Conservation (phyloP, 139 green algal genomes). For the Tetraselmis chui region DNA sequence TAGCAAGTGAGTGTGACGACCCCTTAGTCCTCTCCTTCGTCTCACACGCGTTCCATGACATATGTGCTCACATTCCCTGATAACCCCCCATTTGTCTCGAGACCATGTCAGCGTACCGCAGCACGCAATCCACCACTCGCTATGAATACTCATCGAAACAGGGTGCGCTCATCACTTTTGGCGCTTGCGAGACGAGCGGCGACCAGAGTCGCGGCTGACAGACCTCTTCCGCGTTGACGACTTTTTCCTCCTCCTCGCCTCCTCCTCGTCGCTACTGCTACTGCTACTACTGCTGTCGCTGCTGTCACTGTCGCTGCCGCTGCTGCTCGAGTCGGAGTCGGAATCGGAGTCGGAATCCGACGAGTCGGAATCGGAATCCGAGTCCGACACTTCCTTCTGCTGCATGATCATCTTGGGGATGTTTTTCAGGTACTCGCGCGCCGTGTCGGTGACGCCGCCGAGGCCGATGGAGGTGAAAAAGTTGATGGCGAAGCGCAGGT, state of each 20-base stretch:
- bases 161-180: neutral
- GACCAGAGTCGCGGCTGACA: neutral
- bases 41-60: no score
- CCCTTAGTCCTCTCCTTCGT: no score
- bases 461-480: constrained; percentile 99
- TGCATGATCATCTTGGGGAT: constrained; percentile 25
- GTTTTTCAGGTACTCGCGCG: constrained; percentile 73
- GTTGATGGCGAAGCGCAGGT: constrained; percentile 99
- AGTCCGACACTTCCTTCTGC: constrained; percentile 23
- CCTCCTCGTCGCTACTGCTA: neutral
- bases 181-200: neutral
- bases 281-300: constrained; percentile 20
- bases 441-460: constrained; percentile 86
- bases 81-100: no score
- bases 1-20: no score
- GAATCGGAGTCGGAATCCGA: neutral
- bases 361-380: constrained; percentile 12
- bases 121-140: no score
- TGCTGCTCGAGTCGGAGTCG: constrained; percentile 10
- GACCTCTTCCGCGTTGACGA: neutral
- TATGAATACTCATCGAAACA: no score
- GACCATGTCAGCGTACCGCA: no score
- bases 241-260: neutral
- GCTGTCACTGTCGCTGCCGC: constrained; percentile 2
- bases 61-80: no score